These are phyloP conservation scores for Dictyostelium firmibasis DNA, from an alignment of 78 protist species.

Conservation along the genomic window DNA sequence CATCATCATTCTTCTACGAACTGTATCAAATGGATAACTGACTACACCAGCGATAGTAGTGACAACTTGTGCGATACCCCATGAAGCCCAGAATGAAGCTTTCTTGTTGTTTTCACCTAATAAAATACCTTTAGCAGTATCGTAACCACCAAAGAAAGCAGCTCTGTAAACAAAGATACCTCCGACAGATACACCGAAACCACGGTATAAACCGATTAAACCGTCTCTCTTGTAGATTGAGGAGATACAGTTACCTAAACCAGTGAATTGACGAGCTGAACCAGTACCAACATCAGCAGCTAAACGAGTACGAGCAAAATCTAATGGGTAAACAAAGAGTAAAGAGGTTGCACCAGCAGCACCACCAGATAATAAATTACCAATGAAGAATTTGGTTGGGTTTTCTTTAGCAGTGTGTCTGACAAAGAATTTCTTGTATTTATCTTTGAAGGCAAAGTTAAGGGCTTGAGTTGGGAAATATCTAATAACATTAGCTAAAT, in stretches of 20 bases:
- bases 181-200: conserved; percentile 95
- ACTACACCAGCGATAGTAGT: conserved; percentile 92
- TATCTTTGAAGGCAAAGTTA: conserved; percentile 99
- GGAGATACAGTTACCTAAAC: conserved; percentile 94
- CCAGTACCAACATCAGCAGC: conserved; percentile 91
- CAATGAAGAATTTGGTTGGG: conserved; percentile 83
- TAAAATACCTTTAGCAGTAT: conserved; percentile 85
- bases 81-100: conserved; percentile 79
- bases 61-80: conserved; percentile 72
- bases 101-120: conserved; percentile 37
- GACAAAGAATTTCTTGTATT: conserved; percentile 92
- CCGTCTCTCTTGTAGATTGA: conserved; percentile 91
- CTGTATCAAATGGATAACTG: conserved; percentile 98
- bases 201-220: conserved; percentile 95
- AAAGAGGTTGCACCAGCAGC: conserved; percentile 98
- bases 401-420: conserved; percentile 35
- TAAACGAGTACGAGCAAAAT: conserved; percentile 98
- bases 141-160: conserved; percentile 96
- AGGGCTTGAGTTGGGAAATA: conserved; percentile 99
- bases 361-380: conserved; percentile 98
- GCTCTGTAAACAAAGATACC: conserved; percentile 98
- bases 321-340: conserved; percentile 97
- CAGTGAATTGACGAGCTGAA: conserved; percentile 94
- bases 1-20: conserved; percentile 94
- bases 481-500: conserved; percentile 96